Conservation (phyloP, 1,284 basidiomycete genomes). For the Rhodotorula sp. region DNA sequence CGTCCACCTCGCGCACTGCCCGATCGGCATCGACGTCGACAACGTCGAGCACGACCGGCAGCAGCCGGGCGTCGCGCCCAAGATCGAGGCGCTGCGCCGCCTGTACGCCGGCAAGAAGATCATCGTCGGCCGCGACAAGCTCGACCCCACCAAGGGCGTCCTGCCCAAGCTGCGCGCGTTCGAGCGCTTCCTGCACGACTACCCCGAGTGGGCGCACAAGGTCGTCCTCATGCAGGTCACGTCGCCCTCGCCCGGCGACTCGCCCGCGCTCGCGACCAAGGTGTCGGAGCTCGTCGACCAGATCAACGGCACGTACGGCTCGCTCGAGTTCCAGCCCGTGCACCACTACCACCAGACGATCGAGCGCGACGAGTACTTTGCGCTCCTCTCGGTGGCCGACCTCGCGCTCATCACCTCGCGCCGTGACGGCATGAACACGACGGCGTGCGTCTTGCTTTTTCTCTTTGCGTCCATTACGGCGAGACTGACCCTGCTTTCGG, state of each 20-base stretch:
- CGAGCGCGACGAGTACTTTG: constrained; percentile 86
- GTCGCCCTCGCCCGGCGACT: constrained; percentile 89
- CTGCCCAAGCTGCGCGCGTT: constrained; percentile 97
- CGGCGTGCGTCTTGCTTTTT: constrained; percentile 48
- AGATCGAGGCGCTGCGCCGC: constrained; percentile 77
- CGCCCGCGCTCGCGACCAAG: constrained; percentile 88
- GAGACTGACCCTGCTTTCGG: constrained; percentile 49
- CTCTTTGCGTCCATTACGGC: too few relatives aligned
- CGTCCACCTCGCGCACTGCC: constrained; percentile 83
- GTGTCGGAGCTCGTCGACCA: constrained; percentile 92
- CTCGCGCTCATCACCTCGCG: constrained; percentile 93
- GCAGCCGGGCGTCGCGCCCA: constrained; percentile 80
- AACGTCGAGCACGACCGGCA: constrained; percentile 79
- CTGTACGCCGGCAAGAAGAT: constrained; percentile 98
- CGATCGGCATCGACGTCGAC: constrained; percentile 95
- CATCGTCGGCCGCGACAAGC: constrained; percentile 97
- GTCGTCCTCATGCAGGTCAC: constrained; percentile 77
- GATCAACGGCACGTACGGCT: constrained; percentile 96
- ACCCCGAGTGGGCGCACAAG: constrained; percentile 94
- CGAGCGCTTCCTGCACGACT: constrained; percentile 87
- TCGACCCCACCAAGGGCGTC: constrained; percentile 97
- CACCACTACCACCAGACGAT: constrained; percentile 99
- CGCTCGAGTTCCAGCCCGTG: constrained; percentile 94
- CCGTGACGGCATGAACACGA: constrained; percentile 99
- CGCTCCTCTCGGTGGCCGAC: constrained; percentile 90